Percentiles rank a stretch among this genome's conserved stretches.
These are phyloP conservation scores for Tricholoma bakamatsutake DNA, from an alignment of 768 basidiomycete genomes.

Conservation along the genomic window DNA sequence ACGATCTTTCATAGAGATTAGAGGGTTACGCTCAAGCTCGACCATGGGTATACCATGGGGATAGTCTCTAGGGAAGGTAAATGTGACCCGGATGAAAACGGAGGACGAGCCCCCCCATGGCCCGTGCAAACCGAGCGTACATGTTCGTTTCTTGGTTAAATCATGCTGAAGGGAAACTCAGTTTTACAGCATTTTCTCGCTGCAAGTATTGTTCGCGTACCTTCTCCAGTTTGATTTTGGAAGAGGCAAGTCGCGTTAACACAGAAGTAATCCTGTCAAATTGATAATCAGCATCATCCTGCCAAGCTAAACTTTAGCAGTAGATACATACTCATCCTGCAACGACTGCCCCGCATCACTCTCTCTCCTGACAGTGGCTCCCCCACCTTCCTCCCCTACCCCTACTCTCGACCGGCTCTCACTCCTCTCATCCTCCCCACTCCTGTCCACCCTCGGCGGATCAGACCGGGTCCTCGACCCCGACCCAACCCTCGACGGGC, in stretches of 20 bases:
- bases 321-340: constrained; percentile 63
- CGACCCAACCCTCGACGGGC: constrained; percentile 41
- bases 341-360: constrained; percentile 41
- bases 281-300: background rate
- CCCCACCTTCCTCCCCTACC: constrained; percentile 18
- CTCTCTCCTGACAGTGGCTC: constrained; percentile 16
- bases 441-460: constrained; percentile 6
- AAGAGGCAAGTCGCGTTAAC: constrained; percentile 54
- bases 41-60: constrained; percentile 68
- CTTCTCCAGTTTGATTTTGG: constrained; percentile 84
- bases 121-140: constrained; percentile 81
- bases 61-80: constrained; percentile 84
- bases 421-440: constrained; percentile 34
- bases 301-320: background rate
- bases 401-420: constrained; percentile 33
- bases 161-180: constrained; percentile 43
- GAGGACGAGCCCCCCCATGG: constrained; percentile 88
- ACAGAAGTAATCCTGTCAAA: constrained; percentile 63
- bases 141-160: constrained; percentile 65
- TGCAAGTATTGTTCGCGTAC: constrained; percentile 29
- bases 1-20: constrained; percentile 73
- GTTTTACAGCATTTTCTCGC: background rate
- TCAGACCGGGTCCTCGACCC: constrained; percentile 30
- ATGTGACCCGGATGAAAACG: constrained; percentile 83
- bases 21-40: constrained; percentile 77